Evolutionary conservation across 768 basidiomycete species (phyloP), one percentile per base, ranked within the genome.

Genomic region (Daedaleopsis sinensis): DNA sequence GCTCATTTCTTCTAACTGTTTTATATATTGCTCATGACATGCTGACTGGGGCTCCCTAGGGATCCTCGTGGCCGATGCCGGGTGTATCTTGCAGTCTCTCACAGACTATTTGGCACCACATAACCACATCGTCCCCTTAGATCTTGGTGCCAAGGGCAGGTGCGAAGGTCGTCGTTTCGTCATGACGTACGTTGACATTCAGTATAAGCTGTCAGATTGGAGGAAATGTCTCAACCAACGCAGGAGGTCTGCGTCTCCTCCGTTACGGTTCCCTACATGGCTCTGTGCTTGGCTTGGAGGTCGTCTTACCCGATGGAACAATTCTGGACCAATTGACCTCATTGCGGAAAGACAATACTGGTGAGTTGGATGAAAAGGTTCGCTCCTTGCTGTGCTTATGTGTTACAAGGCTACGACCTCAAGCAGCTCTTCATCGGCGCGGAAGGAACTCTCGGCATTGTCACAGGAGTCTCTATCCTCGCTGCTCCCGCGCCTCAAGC

Each of bases 361-460:
- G 95, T 92, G 62, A 52, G 83, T 69, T 5, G 5, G 51, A 8
- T 48, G 21, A 23, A 27, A 0, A 23, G 11, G 9, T 35, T 7
- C 27, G 21, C 5, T 49, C 13, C 11, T n/a, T 21, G 13, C 44
- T 44, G 27, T n/a, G 18, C n/a, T 15, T 1, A 18, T 9, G 53
- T 7, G 24, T 7, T 27, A 48, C 23, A 43, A 94, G 96, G 97
- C 13, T 98, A 97, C 72, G 97, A 99, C 74, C 81, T 99, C 49
- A 98, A 99, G 75, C 97, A 99, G 70, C 84, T 99, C 18, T 99
- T 98, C 77, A 97, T 99, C 66, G 97, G 97, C 13, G 89, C 92
- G 7, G 97, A 99, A 73, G 97, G 97, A 54, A 98, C 96, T 0
- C 87, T 99, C 23, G 97, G 97, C 48, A 81, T 99, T 57, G 87